A percentile compares a stretch with the other conserved stretches of the same genome.
Conservation (phyloP, 208 protist genomes). For the Acanthamoeba sp. region DNA sequence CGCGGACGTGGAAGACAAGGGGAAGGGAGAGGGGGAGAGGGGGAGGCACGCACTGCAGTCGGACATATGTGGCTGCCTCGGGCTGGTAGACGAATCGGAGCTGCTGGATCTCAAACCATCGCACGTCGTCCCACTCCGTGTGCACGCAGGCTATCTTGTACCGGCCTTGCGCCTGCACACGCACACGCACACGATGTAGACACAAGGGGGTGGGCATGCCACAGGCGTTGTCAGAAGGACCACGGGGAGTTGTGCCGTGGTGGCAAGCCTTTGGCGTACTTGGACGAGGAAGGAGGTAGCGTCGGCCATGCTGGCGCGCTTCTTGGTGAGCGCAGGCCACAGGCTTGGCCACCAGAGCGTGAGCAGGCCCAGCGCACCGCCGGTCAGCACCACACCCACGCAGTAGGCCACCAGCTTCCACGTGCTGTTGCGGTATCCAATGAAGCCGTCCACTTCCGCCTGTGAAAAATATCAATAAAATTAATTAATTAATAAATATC, state of each 20-base stretch:
- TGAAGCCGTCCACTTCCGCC: background rate
- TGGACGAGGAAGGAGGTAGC: slow-evolving; percentile 7
- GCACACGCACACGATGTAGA: too few species aligned
- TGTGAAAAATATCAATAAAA: too few species aligned
- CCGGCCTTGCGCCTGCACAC: background rate
- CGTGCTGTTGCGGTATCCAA: background rate
- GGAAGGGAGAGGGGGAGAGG: too few species aligned
- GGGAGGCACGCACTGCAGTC: background rate
- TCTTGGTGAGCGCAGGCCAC: slow-evolving; percentile 14
- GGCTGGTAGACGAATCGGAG: slow-evolving; percentile 5
- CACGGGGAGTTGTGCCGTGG: too few species aligned
- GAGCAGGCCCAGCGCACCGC: background rate
- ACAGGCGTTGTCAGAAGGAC: too few species aligned
- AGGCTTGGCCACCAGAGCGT: background rate
- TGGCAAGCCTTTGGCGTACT: too few species aligned
- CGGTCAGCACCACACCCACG: slow-evolving; percentile 7
- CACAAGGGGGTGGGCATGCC: too few species aligned
- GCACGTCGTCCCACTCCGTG: slow-evolving; percentile 2
- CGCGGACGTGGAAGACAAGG: too few species aligned
- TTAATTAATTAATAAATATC: too few species aligned
- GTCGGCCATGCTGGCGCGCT: slow-evolving; percentile 4
- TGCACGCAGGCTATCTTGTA: background rate
- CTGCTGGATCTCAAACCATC: slow-evolving; percentile 14
- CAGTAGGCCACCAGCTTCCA: background rate
- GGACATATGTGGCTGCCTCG: background rate